A percentile compares a stretch with the other conserved stretches of the same genome.
Conservation (phyloP, 148 eudicot genomes). For the Rheum nobile region DNA sequence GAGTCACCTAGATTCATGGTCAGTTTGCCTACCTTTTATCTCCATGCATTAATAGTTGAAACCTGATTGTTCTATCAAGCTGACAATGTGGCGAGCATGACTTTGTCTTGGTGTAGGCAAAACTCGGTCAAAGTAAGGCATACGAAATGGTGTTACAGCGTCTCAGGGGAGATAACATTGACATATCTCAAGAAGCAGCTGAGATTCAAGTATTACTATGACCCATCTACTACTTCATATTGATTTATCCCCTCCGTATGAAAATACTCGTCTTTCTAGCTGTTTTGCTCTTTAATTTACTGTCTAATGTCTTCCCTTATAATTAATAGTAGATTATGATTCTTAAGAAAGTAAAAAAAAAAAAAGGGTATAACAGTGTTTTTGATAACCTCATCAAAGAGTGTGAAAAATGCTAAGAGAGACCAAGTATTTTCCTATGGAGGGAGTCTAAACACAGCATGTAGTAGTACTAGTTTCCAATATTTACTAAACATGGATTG, state of each 20-base stretch:
- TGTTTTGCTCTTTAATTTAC: too few relatives aligned
- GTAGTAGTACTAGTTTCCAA: too few relatives aligned
- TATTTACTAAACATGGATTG: not conserved
- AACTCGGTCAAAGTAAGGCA: not conserved
- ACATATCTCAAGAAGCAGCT: conserved; percentile 8
- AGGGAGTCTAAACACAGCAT: too few relatives aligned
- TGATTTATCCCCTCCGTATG: too few relatives aligned
- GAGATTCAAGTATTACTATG: not conserved
- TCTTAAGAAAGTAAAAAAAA: too few relatives aligned
- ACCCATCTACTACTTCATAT: not conserved
- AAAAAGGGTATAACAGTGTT: too few relatives aligned
- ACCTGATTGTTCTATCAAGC: not conserved
- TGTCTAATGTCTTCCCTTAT: too few relatives aligned
- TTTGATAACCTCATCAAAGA: too few relatives aligned
- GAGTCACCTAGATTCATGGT: conserved; percentile 3
- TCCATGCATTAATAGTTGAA: not conserved
- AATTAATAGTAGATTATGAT: too few relatives aligned
- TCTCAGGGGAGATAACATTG: not conserved
- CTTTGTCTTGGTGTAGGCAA: not conserved
- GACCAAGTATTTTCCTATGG: too few relatives aligned
- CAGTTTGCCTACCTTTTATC: not conserved
- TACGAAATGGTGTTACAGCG: not conserved
- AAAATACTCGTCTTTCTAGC: too few relatives aligned
- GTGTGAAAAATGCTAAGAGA: too few relatives aligned
- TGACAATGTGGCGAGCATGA: not conserved